Evolutionary conservation across 2,329 filamentous ascomycete genomes (phyloP).

Genomic region (Furcasterigmium sp.): DNA sequence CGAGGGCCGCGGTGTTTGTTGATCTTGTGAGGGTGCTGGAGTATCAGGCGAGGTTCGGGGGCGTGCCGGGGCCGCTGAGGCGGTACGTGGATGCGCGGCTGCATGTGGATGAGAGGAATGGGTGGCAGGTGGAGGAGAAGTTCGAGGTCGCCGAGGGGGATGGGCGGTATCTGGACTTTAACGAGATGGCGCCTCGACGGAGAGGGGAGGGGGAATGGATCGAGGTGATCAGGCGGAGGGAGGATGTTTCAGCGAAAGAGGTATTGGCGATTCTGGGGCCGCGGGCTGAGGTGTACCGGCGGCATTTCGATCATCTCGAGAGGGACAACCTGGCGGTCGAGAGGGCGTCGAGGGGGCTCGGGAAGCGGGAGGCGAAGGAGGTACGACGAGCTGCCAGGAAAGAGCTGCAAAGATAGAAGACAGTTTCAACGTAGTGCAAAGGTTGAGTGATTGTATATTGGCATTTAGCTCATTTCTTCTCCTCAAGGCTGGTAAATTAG

Average conservation of each 20-base stretch:
- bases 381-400: too few species aligned
- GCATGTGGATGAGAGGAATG: not conserved
- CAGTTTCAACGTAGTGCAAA: too few species aligned
- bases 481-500: too few species aligned
- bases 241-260: not conserved
- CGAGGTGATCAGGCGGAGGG: not conserved
- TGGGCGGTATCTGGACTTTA: not conserved
- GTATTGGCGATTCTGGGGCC: not conserved
- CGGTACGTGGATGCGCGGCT: not conserved
- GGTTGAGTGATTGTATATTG: too few species aligned
- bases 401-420: too few species aligned
- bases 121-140: not conserved
- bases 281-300: not conserved
- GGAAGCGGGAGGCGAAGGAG: too few species aligned
- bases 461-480: too few species aligned
- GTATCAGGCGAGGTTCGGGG: slow-evolving; percentile 1
- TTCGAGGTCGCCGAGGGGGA: not conserved
- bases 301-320: not conserved
- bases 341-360: not conserved
- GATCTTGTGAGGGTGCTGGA: slow-evolving; percentile 7
- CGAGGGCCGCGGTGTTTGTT: slow-evolving; percentile 1
- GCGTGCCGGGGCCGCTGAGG: not conserved
- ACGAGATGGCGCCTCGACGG: not conserved
- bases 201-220: not conserved
- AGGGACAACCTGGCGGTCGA: not conserved